Conservation (phyloP, 768 basidiomycete species). For the Mycena belliarum region DNA sequence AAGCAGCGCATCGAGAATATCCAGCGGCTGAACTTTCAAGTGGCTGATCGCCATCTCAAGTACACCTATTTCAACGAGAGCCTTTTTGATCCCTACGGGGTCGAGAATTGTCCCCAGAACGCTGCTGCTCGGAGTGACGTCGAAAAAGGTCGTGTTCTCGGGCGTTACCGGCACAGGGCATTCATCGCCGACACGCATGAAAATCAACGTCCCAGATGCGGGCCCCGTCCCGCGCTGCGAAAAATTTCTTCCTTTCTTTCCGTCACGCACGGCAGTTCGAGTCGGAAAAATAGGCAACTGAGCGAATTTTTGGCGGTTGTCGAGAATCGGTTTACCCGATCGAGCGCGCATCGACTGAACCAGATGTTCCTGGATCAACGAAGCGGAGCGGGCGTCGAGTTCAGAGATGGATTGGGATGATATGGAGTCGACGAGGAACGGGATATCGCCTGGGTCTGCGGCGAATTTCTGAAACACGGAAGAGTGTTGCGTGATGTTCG, state of each 20-base stretch:
- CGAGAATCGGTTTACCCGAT: not conserved
- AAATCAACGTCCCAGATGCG: constrained; percentile 8
- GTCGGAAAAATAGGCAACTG: constrained; percentile 23
- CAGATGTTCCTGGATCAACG: constrained; percentile 19
- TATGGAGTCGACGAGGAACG: constrained; percentile 12
- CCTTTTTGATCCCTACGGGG: not conserved
- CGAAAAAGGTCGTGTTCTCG: constrained; percentile 17
- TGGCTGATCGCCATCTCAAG: constrained; percentile 17
- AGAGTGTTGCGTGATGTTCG: constrained; percentile 2
- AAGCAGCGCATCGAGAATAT: constrained; percentile 18
- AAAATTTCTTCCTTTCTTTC: not conserved
- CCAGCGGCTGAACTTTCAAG: constrained; percentile 12
- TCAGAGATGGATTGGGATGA: not conserved
- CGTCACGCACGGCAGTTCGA: constrained; percentile 6
- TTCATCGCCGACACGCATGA: constrained; percentile 14
- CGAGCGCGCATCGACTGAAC: constrained; percentile 1
- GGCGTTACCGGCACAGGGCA: constrained; percentile 19
- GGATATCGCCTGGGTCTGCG: not conserved
- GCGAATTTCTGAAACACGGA: not conserved
- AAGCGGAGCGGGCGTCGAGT: constrained; percentile 2
- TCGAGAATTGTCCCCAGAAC: constrained; percentile 12
- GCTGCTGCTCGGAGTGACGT: constrained; percentile 8
- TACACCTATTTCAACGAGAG: constrained; percentile 19
- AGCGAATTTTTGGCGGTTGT: constrained; percentile 2
- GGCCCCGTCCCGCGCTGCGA: constrained; percentile 2